Evolutionary conservation across 2,329 filamentous ascomycete genomes (phyloP).

Genomic region (Akanthomyces muscarius): DNA sequence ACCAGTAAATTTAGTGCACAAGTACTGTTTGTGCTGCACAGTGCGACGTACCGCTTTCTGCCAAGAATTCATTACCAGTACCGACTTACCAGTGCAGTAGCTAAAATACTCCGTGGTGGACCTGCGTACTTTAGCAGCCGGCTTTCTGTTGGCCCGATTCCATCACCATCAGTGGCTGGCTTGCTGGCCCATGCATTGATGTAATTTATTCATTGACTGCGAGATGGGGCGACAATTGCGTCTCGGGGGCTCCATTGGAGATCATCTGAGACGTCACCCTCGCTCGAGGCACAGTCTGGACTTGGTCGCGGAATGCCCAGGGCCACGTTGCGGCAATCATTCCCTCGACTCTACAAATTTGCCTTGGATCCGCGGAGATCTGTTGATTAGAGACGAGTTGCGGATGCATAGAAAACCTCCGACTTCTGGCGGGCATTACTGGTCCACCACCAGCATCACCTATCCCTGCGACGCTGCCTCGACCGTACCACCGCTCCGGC

Average conservation of each 20-base stretch:
- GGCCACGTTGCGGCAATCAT: background rate
- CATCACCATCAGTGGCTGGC: background rate
- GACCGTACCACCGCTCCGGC: no score
- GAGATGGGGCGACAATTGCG: background rate
- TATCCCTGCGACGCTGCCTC: no score
- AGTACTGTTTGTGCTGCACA: no score
- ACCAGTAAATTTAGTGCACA: no score
- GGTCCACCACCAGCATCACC: no score
- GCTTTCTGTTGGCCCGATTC: conserved; percentile 3
- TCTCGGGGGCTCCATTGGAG: background rate
- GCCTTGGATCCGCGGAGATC: background rate
- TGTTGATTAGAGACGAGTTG: no score
- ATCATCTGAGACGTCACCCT: background rate
- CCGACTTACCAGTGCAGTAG: no score
- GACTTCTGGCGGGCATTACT: no score
- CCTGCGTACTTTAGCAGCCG: background rate
- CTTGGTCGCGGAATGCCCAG: background rate
- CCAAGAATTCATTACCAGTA: no score
- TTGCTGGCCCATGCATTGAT: background rate
- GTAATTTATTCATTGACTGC: background rate
- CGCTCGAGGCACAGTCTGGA: background rate
- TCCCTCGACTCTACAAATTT: background rate
- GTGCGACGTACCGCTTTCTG: no score
- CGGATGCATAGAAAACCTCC: no score
- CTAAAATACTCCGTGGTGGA: no score